Base-by-base conservation (phyloP, 176 grass and related monocot genomes). In the Musa schizocarpa region DNA sequence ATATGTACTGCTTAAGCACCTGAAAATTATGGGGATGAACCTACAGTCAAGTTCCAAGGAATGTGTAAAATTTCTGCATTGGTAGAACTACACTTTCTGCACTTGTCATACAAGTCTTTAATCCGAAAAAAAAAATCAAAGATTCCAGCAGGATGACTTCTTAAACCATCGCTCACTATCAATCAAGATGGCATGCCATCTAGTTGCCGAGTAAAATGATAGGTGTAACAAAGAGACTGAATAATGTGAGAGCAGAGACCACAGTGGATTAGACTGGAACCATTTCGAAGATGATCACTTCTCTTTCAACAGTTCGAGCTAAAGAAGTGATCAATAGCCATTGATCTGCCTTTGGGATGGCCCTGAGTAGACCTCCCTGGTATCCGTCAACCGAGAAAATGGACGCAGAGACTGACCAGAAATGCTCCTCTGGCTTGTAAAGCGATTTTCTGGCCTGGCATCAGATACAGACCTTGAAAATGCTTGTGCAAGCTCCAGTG, bases 401-500 rank as follows among this genome's bases (percentile, higher is more conserved):
- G 80, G 79, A 53, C 79, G 74, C 74, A 87, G 87, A 68, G 85
- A 73, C 83, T 85, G 76, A 54, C 74, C 48, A 3, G 78, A 50
- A 52, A 80, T 48, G 48, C 57, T 65, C 69, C 57, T 65, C 8
- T 72, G 57, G 69, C 6, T 80, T 52, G 83, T 81, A 51, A 84
- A 76, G 43, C 62, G 74, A 21, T 74, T 91, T 57, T 79, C 65
- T 9, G 85, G 74, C 70, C 73, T 53, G 2, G 50, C 83, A 89
- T 84, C 86, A 11, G 94, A 82, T 63, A 80, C 85, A 48, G 88
- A 82, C 53, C 88, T 89, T 26, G 96, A 99, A 80, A 99, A 99
- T 63, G 96, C 96, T 76, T 94, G 86, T 16, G 96, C 91, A 53
- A 99, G 88, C 81, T 95, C 96, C 82, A 99, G 61, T 19, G 96